Percentiles rank a stretch among this genome's conserved stretches.
Evolutionary conservation across 1,284 basidiomycete species (phyloP).

Genomic region (Megacollybia platyphylla): DNA sequence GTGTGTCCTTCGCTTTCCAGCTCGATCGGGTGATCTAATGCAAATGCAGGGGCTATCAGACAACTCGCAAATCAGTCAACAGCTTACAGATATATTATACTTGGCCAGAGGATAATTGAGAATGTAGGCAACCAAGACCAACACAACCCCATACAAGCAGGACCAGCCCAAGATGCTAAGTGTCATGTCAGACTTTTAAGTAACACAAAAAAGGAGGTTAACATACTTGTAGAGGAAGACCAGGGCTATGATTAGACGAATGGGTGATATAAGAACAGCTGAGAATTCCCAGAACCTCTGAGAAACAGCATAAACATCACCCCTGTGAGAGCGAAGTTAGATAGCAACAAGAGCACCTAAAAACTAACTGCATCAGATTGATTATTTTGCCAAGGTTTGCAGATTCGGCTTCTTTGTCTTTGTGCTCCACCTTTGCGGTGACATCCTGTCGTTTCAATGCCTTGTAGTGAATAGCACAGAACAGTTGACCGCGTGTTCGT

Average conservation of each 20-base stretch:
- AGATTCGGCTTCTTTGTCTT: constrained; percentile 27
- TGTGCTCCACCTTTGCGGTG: constrained; percentile 35
- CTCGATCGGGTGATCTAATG: constrained; percentile 42
- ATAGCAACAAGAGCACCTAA: neutral
- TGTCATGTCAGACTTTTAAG: constrained; percentile 1
- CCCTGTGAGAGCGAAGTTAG: constrained; percentile 22
- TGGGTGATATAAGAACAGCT: constrained; percentile 54
- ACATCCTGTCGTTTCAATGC: constrained; percentile 49
- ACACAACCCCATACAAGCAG: constrained; percentile 63
- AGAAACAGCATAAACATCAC: constrained; percentile 59
- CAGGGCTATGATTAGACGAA: constrained; percentile 64
- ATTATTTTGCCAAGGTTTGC: constrained; percentile 63
- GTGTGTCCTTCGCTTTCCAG: constrained; percentile 60
- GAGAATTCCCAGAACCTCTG: constrained; percentile 65
- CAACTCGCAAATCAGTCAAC: constrained; percentile 1
- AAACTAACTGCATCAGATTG: constrained; percentile 56
- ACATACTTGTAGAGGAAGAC: constrained; percentile 65
- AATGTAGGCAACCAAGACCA: constrained; percentile 54
- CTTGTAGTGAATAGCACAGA: constrained; percentile 62
- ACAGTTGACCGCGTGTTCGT: constrained; percentile 56
- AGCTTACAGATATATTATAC: constrained; percentile 50
- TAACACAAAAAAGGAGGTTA: neutral
- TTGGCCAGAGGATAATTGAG: constrained; percentile 55
- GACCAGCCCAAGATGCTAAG: constrained; percentile 73
- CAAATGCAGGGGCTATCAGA: constrained; percentile 1